These are phyloP conservation scores for Melaleuca alternifolia DNA, from an alignment of 345 rosid species.

Conservation along the genomic window DNA sequence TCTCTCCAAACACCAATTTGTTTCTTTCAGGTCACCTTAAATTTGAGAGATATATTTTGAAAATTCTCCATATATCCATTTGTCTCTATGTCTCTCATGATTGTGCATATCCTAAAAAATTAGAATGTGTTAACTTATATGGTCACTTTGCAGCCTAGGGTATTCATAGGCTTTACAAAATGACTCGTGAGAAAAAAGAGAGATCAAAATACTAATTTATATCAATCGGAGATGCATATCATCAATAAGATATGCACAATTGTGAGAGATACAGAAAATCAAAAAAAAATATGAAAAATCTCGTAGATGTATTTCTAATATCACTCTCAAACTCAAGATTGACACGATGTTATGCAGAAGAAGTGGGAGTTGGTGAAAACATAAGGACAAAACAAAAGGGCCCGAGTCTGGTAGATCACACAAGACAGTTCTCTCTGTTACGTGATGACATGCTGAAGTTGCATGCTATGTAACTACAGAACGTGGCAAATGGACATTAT, in stretches of 20 bases:
- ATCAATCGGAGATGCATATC: not conserved
- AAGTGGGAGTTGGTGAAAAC: not conserved
- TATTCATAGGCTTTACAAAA: not conserved
- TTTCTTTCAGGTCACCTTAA: no score
- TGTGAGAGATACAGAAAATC: not conserved
- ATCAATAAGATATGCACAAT: not conserved
- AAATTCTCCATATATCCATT: not conserved
- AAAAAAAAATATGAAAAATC: not conserved
- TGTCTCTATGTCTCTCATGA: not conserved
- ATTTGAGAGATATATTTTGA: not conserved
- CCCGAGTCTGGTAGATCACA: not conserved
- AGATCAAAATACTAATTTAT: not conserved
- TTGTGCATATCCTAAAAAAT: not conserved
- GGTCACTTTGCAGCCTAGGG: not conserved
- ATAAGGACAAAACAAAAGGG: not conserved
- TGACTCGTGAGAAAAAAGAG: not conserved
- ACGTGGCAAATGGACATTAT: not conserved
- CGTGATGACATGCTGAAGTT: no score
- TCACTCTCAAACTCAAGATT: not conserved
- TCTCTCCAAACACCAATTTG: not conserved
- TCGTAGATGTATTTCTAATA: not conserved
- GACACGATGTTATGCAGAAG: not conserved
- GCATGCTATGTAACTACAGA: not conserved
- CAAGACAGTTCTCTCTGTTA: no score
- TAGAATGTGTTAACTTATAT: not conserved